These are phyloP conservation scores for Alternaria alternata DNA, from an alignment of 2,329 filamentous ascomycete species.

Conservation along the genomic window DNA sequence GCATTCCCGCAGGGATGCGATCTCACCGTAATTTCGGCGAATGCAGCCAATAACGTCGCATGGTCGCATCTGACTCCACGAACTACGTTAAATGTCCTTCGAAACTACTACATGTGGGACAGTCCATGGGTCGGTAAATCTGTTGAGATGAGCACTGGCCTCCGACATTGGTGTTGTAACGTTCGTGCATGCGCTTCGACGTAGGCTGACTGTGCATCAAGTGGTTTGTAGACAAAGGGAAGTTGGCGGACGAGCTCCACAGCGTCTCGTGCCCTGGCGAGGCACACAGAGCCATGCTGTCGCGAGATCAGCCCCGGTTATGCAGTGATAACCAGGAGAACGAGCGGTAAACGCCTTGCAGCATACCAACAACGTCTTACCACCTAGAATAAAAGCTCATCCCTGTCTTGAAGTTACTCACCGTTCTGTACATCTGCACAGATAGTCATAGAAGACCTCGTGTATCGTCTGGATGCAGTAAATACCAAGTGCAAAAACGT, in stretches of 20 bases:
- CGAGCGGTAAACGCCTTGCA: slow-evolving; percentile 11
- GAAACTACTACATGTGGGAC: not conserved
- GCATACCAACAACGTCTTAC: not conserved
- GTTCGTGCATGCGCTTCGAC: not conserved
- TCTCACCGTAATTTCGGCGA: slow-evolving; percentile 34
- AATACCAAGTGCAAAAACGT: too few relatives aligned
- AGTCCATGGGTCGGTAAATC: slow-evolving; percentile 3
- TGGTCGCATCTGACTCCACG: not conserved
- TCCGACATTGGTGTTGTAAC: not conserved
- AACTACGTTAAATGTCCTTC: not conserved
- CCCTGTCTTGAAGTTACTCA: too few relatives aligned
- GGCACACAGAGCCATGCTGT: not conserved
- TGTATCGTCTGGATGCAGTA: too few relatives aligned
- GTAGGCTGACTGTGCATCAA: slow-evolving; percentile 6
- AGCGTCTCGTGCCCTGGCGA: not conserved
- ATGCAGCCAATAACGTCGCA: not conserved
- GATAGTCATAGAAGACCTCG: too few relatives aligned
- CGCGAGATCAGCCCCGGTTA: not conserved
- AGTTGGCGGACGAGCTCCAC: not conserved
- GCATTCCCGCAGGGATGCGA: slow-evolving; percentile 23
- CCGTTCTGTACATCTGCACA: too few relatives aligned
- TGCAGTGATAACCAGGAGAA: not conserved
- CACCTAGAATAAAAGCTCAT: too few relatives aligned
- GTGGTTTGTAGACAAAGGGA: not conserved
- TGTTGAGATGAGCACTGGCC: not conserved